Evolutionary conservation across 2,329 filamentous ascomycete genomes (phyloP), one percentile per base, ranked within the genome.

Genomic region (Xylariaceae sp.): DNA sequence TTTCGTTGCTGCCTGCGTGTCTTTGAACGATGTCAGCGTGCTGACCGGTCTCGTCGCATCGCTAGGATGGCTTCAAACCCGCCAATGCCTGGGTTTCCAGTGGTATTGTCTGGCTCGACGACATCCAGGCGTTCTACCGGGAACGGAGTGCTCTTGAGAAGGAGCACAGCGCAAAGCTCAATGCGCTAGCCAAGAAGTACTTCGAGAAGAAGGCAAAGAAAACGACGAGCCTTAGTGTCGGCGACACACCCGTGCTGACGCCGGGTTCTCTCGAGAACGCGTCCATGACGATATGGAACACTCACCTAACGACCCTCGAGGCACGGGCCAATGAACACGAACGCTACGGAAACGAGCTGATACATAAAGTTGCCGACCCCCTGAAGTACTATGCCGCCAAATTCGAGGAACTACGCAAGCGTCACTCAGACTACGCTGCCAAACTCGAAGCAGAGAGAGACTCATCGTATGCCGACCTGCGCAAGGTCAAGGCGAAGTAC

Each of bases 191-290:
- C 57, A 96, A 94, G 79, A 97, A 94, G 74, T 97, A 97, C 78
- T 94, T 91, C 72, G 95, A 99, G 71, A 95, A 95, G 80, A 99
- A 97, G 80, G 86, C 90, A 51, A 92, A 88, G 76, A 97, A 94
- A 78, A 88, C 88, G 49, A 88, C 91, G 67, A 88, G 82, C 69
- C 75, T 99, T 68, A 97, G 92, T 72, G 94, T 97, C 56, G 94
- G 94, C 70, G 94, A 99, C 70, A 94, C 87, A 23, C 94, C 94
- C 44, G 85, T 86, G 60, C 88, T 97, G 81, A 97, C 94, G 2
- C 94, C 94, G 1, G 94, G 95, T 1, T 97, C 93, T 39, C 83
- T 99, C 56, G 94, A 99, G 75, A 95, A 92, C 73, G 94, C 94
- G 56, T 97, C 93, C 18, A 84, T 99, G 72, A 97, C 93, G 30